Conservation (phyloP, 148 eudicot genomes). For the Silene latifolia region DNA sequence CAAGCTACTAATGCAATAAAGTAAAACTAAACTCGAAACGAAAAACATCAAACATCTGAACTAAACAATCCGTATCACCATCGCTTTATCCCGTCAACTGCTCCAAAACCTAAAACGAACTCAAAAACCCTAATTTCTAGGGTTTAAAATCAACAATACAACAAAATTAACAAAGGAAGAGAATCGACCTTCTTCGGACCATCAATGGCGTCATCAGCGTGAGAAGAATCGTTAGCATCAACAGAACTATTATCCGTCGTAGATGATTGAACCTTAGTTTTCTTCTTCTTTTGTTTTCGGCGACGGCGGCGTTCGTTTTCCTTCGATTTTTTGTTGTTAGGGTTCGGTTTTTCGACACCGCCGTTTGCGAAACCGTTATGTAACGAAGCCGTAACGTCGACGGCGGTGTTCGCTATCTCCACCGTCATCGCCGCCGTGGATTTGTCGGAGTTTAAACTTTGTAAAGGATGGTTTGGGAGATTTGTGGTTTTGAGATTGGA, state of each 20-base stretch:
- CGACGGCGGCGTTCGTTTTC: constrained; percentile 13
- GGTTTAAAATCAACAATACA: not conserved
- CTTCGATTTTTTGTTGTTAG: constrained; percentile 6
- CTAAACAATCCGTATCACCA: not conserved
- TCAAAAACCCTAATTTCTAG: not conserved
- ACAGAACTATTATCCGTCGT: not conserved
- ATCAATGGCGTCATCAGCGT: not conserved
- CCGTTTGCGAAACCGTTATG: not conserved
- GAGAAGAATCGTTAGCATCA: not conserved
- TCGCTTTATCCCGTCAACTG: not conserved
- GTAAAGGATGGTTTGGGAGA: not conserved
- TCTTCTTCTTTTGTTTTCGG: constrained; percentile 10
- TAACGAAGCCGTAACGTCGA: not conserved
- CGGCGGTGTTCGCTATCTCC: constrained; percentile 3
- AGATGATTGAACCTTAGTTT: not conserved
- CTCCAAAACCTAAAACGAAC: not conserved
- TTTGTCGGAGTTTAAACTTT: not conserved
- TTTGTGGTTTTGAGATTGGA: not conserved
- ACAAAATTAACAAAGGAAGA: too few species aligned
- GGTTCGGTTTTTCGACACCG: not conserved
- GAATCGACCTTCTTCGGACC: not conserved
- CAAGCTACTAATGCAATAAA: not conserved
- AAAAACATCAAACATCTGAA: not conserved
- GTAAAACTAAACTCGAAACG: too few species aligned
- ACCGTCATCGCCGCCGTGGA: constrained; percentile 10